phyloP scores from a whole-genome alignment of 2,329 filamentous ascomycete species.

The Coniochaeta pulveracea region DNA sequence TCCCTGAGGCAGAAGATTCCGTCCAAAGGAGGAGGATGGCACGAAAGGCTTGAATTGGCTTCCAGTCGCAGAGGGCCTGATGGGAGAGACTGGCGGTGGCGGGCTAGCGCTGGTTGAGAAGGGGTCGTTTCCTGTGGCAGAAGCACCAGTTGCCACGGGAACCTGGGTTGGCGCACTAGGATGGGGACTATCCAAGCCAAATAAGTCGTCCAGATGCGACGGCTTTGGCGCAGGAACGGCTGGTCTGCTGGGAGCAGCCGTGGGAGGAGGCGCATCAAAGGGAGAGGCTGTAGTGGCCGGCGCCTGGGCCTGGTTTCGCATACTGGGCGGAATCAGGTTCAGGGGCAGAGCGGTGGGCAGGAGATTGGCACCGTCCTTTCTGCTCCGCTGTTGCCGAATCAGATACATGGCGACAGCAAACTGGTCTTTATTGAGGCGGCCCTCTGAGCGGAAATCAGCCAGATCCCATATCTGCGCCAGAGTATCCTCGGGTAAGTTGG shows the following conservation, averaged over 20 bases:
- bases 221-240: conserved; percentile 20
- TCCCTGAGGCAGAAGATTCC: conserved; percentile 63
- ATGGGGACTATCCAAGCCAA: conserved; percentile 69
- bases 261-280: conserved; percentile 34
- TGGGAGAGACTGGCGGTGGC: conserved; percentile 40
- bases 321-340: conserved; percentile 74
- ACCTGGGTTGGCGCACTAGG: conserved; percentile 43
- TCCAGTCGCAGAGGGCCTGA: conserved; percentile 33
- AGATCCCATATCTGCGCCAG: conserved; percentile 96
- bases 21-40: conserved; percentile 85
- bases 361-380: conserved; percentile 45
- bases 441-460: conserved; percentile 84
- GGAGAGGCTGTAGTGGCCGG: conserved; percentile 40
- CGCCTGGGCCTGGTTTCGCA: conserved; percentile 51
- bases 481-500: conserved; percentile 75
- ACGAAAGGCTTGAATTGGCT: conserved; percentile 78
- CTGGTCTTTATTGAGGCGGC: conserved; percentile 74
- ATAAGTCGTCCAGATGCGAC: conserved; percentile 86
- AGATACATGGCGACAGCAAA: conserved; percentile 98
- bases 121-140: conserved; percentile 50
- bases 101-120: conserved; percentile 42
- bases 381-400: conserved; percentile 78
- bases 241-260: conserved; percentile 24
- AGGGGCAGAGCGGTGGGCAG: conserved; percentile 70
- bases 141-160: conserved; percentile 63